Evolutionary conservation across 441 rosid genomes (phyloP), one percentile per base, ranked within the genome.

Genomic region (Gossypium laxum): DNA sequence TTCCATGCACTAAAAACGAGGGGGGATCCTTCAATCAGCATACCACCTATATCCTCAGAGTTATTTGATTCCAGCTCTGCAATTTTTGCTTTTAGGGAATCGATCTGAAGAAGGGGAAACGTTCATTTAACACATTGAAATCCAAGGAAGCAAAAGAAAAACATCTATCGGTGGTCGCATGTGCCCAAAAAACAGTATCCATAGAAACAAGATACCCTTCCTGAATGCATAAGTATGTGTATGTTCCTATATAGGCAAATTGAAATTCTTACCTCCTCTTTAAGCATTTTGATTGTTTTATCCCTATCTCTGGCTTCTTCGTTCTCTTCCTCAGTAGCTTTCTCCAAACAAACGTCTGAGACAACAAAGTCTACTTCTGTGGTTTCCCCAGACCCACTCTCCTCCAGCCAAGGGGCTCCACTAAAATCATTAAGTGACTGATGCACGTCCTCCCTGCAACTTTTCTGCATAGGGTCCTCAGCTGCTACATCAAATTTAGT

Each of bases 81-180:
- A 77, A 94, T 62, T 85, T 84, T 92, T 70, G 82, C 86, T 82
- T 80, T 92, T 57, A 92, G 80, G 59, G 80, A 77, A 69, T 80
- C 74, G 61, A 94, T 85, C 99, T 94, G 87, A 74, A 78, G 78
- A 41, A 73, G 55, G 6, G 41, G 67, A 70, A 72, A n/a, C 57
- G 7, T 62, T 7, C 30, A 34, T 45, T 65, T 62, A 47, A 67
- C 2, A 63, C 4, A 69, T 63, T 55, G 18, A 55, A 68, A 21
- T n/a, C 17, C 67, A 5, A n/a, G 2, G 41, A 22, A 24, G 4
- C 59, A 7, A 28, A n/a, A 34, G 6, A 55, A 55, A 24, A 50
- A 67, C 19, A 18, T 21, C 1, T 4, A 67, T 4, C 15, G 8
- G 0, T 17, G 15, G 7, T 28, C 15, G 26, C 58, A 7, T 28